These are phyloP conservation scores for Candida michaelii DNA, from an alignment of 805 yeast genomes.

Conservation along the genomic window DNA sequence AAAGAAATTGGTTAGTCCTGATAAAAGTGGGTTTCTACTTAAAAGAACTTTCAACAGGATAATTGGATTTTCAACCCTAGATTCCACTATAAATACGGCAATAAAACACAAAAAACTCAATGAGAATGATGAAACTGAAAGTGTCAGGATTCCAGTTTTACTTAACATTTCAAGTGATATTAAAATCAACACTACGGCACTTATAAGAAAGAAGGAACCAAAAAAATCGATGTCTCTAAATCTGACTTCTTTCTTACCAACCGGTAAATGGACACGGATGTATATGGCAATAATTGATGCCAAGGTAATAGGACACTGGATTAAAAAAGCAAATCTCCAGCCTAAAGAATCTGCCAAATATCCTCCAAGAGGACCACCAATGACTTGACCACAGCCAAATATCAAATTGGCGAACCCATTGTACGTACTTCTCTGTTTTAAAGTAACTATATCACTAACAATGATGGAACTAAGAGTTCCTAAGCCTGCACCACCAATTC, in stretches of 20 bases:
- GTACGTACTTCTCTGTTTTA: slow-evolving; percentile 53
- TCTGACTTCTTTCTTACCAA: slow-evolving; percentile 48
- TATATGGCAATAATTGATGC: slow-evolving; percentile 38
- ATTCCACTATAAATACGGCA: slow-evolving; percentile 1
- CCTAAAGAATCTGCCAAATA: slow-evolving; percentile 53
- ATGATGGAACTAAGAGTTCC: slow-evolving; percentile 50
- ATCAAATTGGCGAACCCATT: slow-evolving; percentile 50
- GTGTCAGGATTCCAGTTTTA: background rate
- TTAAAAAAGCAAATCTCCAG: slow-evolving; percentile 43
- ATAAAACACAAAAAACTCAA: background rate
- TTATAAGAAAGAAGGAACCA: slow-evolving; percentile 60
- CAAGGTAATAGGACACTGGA: slow-evolving; percentile 44
- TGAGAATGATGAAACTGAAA: background rate
- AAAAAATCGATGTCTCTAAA: slow-evolving; percentile 59
- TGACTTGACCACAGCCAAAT: slow-evolving; percentile 50
- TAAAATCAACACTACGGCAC: slow-evolving; percentile 56
- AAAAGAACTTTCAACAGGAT: slow-evolving; percentile 6
- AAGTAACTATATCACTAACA: slow-evolving; percentile 52
- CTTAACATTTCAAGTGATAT: slow-evolving; percentile 31
- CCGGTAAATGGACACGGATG: slow-evolving; percentile 43
- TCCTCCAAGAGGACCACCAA: slow-evolving; percentile 55
- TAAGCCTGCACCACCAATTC: slow-evolving; percentile 57
- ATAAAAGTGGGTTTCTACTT: slow-evolving; percentile 4
- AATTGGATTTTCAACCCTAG: slow-evolving; percentile 2
- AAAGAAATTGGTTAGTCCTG: slow-evolving; percentile 8